Evolutionary conservation across 208 protist genomes (phyloP).

Genomic region (Zelonia costaricensis): DNA sequence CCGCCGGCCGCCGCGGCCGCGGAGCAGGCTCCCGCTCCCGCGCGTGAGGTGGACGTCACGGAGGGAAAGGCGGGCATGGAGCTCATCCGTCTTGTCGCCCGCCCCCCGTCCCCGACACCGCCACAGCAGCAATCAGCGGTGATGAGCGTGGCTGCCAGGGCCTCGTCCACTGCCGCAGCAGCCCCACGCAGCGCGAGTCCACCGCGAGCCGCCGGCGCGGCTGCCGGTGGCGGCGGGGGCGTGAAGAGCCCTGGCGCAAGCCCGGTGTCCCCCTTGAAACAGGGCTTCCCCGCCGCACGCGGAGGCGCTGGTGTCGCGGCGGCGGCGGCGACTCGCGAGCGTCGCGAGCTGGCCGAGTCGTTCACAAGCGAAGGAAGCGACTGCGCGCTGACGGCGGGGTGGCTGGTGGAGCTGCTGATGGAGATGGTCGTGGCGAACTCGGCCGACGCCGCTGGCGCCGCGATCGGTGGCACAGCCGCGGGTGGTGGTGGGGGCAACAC

Average conservation of each 20-base stretch:
- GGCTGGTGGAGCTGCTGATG: conserved; percentile 54
- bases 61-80: conserved; percentile 8
- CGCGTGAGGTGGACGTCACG: not conserved
- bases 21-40: not conserved
- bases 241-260: no score
- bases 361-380: conserved; percentile 38
- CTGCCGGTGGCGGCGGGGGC: no score
- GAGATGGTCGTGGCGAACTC: conserved; percentile 26
- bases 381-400: conserved; percentile 57
- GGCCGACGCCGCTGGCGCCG: not conserved
- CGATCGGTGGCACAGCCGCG: not conserved
- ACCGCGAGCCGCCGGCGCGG: no score
- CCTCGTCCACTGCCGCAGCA: no score
- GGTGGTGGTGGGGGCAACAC: not conserved
- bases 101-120: not conserved
- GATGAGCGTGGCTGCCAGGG: no score
- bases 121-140: no score
- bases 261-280: no score
- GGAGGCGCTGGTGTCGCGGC: no score
- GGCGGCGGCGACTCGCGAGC: not conserved
- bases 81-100: not conserved
- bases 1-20: not conserved
- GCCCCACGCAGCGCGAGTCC: no score
- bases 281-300: no score
- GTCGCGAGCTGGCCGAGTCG: conserved; percentile 11